phyloP scores from a whole-genome alignment of 768 basidiomycete genomes.

The Tubosaeta brunneosetosa region DNA sequence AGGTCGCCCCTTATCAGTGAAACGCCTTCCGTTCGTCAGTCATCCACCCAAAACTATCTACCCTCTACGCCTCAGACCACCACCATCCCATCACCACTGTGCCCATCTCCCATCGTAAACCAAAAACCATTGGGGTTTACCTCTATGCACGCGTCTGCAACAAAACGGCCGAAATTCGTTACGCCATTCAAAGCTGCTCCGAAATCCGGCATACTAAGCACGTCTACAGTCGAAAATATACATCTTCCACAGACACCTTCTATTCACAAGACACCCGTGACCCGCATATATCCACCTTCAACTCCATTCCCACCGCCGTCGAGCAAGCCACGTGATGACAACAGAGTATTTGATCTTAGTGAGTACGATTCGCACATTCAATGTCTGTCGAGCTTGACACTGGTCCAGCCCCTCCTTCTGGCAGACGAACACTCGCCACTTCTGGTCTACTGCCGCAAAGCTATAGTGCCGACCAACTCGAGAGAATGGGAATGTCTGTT shows the following conservation, averaged over 20 bases:
- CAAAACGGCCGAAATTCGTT: conserved; percentile 41
- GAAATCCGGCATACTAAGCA: conserved; percentile 35
- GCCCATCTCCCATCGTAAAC: conserved; percentile 27
- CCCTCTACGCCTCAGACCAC: conserved; percentile 8
- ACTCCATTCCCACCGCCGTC: conserved; percentile 2
- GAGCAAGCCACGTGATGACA: conserved; percentile 6
- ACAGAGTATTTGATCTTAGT: conserved; percentile 42
- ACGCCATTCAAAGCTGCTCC: conserved; percentile 61
- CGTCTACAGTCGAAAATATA: conserved; percentile 1
- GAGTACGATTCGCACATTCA: conserved; percentile 14
- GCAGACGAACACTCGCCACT: conserved; percentile 42
- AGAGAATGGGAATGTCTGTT: conserved; percentile 50
- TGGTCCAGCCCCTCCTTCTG: conserved; percentile 28
- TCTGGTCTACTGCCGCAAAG: conserved; percentile 51
- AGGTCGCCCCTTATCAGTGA: conserved; percentile 41
- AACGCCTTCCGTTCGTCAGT: not conserved
- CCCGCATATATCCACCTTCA: conserved; percentile 25
- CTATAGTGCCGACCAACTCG: conserved; percentile 40
- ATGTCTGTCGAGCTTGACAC: not conserved
- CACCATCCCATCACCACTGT: conserved; percentile 31
- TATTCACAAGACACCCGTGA: not conserved
- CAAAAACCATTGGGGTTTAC: conserved; percentile 25
- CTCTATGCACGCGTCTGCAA: conserved; percentile 23
- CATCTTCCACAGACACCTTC: conserved; percentile 1
- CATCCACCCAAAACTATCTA: not conserved